Evolutionary conservation across 345 rosid species (phyloP), one percentile per base, ranked within the genome.

Genomic region (Clarkia xantiana): DNA sequence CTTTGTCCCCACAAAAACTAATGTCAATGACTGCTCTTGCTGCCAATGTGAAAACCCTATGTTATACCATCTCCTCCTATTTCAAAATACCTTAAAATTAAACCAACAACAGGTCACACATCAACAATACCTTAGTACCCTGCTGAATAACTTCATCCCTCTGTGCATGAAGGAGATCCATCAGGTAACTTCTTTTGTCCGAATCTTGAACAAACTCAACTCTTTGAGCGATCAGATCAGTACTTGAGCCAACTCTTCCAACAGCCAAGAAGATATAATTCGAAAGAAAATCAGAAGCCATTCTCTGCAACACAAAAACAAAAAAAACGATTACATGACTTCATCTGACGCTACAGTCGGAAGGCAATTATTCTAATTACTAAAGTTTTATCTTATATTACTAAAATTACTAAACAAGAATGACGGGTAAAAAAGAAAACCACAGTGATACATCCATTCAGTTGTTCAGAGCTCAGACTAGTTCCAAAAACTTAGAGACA

Each of bases 131-230:
- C 98, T 84, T 91, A 54, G 36, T 29, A 10, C 36, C 36, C 36
- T 77, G 76, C 34, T 81, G 81, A 63, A 60, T 60, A 59, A 73
- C 96, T 73, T 68, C 80, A 52, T 65, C 87, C 72, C 81, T 80
- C 60, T 91, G 98, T 14, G 98, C 98, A 48, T 86, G 94, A 66
- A 91, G 94, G 52, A 91, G 96, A 67, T 91, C 98, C 98, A 91
- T 91, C 40, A 91, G 96, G 54, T 86, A 90, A 66, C 98, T 91
- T 77, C 98, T 86, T 71, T 91, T 91, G 75, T 91, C 98, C 29
- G 94, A 64, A 39, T 91, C 96, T 1, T 75, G 86, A 49, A 91
- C 98, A 71, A 77, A 80, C 63, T 86, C 98, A 60, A 91, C 96
- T 67, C 98, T 81, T 67, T 91, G 98, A 57, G 71, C 83, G 66